These are phyloP conservation scores for Stagonosporopsis tanaceti DNA, from an alignment of 2,329 filamentous ascomycete genomes.

Conservation along the genomic window DNA sequence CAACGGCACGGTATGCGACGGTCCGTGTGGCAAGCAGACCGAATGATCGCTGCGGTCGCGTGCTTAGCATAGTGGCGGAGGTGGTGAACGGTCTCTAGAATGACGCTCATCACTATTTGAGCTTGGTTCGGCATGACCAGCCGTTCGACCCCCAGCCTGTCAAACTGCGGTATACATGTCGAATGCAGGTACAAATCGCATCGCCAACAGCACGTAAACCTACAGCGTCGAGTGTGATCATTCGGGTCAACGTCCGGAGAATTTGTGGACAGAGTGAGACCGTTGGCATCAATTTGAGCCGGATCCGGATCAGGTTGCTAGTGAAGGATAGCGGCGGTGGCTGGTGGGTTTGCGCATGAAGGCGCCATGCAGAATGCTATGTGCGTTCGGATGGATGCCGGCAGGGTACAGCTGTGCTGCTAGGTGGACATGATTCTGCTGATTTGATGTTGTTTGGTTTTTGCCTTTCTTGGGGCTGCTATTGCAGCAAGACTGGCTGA, in stretches of 20 bases:
- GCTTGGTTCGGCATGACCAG: neutral
- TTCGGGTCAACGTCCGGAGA: constrained; percentile 1
- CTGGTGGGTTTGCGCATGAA: neutral
- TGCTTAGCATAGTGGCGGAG: neutral
- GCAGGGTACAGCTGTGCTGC: neutral
- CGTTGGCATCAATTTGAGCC: neutral
- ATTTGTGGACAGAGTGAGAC: constrained; percentile 5
- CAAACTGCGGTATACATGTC: neutral
- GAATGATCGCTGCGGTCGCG: neutral
- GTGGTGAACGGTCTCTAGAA: neutral
- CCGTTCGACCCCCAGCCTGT: neutral
- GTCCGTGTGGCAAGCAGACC: neutral
- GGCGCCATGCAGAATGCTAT: constrained; percentile 12
- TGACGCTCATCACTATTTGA: neutral
- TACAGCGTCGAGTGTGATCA: neutral
- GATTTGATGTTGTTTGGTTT: neutral
- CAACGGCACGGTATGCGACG: neutral
- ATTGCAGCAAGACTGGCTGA: no score
- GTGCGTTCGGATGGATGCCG: neutral
- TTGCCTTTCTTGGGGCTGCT: neutral
- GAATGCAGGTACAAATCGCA: constrained; percentile 15
- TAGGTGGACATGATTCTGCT: neutral
- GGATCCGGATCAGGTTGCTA: neutral
- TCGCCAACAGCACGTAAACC: neutral
- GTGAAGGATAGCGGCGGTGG: constrained; percentile 1